Conservation (phyloP, 2,329 filamentous ascomycete genomes). For the Sordariomycetes sp. region DNA sequence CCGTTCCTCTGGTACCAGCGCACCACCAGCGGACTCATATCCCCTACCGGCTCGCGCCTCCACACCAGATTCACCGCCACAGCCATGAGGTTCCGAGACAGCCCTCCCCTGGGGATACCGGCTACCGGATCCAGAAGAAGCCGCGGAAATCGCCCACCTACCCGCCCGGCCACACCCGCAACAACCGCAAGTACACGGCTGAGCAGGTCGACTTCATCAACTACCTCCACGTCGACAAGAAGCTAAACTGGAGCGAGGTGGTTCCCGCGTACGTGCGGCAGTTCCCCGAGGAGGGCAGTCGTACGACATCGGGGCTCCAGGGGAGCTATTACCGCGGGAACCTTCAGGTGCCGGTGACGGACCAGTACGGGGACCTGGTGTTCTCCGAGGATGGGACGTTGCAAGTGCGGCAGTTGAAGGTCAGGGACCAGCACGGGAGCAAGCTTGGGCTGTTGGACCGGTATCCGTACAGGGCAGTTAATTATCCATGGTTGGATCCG, state of each 20-base stretch:
- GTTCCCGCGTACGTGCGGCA: slow-evolving; percentile 5
- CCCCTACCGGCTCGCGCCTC: not conserved
- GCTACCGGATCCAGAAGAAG: slow-evolving; percentile 1
- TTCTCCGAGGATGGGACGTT: slow-evolving; percentile 23
- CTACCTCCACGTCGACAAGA: slow-evolving; percentile 28
- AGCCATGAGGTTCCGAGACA: not conserved
- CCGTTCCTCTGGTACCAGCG: not conserved
- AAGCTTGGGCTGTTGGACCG: slow-evolving; percentile 18
- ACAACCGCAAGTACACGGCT: slow-evolving; percentile 27
- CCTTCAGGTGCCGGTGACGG: slow-evolving; percentile 24
- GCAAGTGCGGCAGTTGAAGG: slow-evolving; percentile 2
- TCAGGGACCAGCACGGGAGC: slow-evolving; percentile 12
- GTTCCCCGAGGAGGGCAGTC: slow-evolving; percentile 6
- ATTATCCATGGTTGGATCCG: slow-evolving; percentile 28
- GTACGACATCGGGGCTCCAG: slow-evolving; percentile 18
- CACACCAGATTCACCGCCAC: not conserved
- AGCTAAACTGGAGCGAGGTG: slow-evolving; percentile 20
- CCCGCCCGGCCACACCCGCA: slow-evolving; percentile 8
- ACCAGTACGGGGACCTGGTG: slow-evolving; percentile 23
- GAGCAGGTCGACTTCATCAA: slow-evolving; percentile 30
- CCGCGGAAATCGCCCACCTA: slow-evolving; percentile 8
- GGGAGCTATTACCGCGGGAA: slow-evolving; percentile 31
- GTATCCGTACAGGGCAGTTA: slow-evolving; percentile 32
- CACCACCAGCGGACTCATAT: not conserved
- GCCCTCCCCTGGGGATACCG: not conserved